Percentiles rank a stretch among this genome's conserved stretches.
Conservation (phyloP, 2,329 filamentous ascomycete species). For the Fusarium sp. region DNA sequence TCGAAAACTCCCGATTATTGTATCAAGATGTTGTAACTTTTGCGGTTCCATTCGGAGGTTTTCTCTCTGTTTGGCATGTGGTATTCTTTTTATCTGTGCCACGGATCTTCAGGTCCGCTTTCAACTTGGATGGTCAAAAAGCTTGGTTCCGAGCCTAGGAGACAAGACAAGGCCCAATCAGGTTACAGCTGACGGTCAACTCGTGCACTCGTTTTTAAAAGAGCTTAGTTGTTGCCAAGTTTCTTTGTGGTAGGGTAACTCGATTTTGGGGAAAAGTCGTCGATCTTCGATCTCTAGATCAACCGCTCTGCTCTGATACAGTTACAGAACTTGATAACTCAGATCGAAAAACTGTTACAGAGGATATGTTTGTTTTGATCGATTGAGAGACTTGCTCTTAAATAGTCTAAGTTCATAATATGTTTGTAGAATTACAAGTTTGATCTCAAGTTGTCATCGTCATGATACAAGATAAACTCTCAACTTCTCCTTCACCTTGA, state of each 20-base stretch:
- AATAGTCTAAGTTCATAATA: not conserved
- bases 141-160: slow-evolving; percentile 7
- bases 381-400: not conserved
- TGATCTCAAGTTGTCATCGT: not conserved
- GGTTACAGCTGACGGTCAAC: not conserved
- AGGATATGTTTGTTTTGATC: not conserved
- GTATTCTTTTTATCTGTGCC: slow-evolving; percentile 11
- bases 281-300: not conserved
- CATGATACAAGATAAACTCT: not conserved
- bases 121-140: slow-evolving; percentile 25
- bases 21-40: not conserved
- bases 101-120: slow-evolving; percentile 30
- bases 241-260: not conserved
- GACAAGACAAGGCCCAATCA: slow-evolving; percentile 15
- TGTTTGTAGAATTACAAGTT: not conserved
- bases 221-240: not conserved
- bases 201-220: not conserved
- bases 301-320: not conserved
- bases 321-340: not conserved
- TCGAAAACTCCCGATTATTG: slow-evolving; percentile 6
- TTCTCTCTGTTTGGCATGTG: not conserved
- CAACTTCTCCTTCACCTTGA: not conserved
- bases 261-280: not conserved
- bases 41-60: not conserved
- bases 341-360: not conserved